Evolutionary conservation across 371 early-diverging fungal genomes (phyloP), one percentile per base, ranked within the genome.

Genomic region (Cokeromyces recurvatus): DNA sequence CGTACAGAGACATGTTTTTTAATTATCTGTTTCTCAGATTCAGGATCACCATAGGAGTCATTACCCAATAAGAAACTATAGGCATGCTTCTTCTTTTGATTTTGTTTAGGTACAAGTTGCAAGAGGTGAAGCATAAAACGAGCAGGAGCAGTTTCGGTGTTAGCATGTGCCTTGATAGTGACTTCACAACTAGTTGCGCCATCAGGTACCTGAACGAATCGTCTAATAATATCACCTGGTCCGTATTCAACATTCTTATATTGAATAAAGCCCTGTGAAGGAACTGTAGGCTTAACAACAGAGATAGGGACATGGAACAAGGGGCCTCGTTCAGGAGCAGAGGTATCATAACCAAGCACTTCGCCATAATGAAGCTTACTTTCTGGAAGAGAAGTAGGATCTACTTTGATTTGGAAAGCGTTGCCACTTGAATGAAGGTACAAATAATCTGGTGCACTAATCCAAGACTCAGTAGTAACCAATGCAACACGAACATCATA

Each of bases 261-360:
- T 22, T 64, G 62, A 41, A 76, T 58, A 4, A 77, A 75, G 0
- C 80, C 77, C 12, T 73, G 65, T 14, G 56, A 50, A 15, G 80
- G 63, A 17, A 58, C 55, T 15, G 69, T 62, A 4, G 95, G 93
- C 69, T 94, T 95, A 48, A 85, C 82, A 15, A 97, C 89, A 3
- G 92, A 90, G 22, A 97, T 81, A n/a, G 95, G 95, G 25, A 97
- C 66, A 40, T 70, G 72, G 71, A 94, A 90, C 2, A 95, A 66
- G 7, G 90, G 84, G 3, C 92, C 93, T 23, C 83, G 83, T 15
- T 78, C 84, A 29, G 86, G 79, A 49, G 73, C 62, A 17, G 74
- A 40, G 2, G 92, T 79, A 57, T 96, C 95, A 62, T 79, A 91
- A 4, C 84, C 96, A 22, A 75, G 63, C 22, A 97, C 80, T 46